A percentile compares a stretch with the other conserved stretches of the same genome.
Evolutionary conservation across 768 basidiomycete species (phyloP).

Genomic region (Psilocybe subaeruginosa): DNA sequence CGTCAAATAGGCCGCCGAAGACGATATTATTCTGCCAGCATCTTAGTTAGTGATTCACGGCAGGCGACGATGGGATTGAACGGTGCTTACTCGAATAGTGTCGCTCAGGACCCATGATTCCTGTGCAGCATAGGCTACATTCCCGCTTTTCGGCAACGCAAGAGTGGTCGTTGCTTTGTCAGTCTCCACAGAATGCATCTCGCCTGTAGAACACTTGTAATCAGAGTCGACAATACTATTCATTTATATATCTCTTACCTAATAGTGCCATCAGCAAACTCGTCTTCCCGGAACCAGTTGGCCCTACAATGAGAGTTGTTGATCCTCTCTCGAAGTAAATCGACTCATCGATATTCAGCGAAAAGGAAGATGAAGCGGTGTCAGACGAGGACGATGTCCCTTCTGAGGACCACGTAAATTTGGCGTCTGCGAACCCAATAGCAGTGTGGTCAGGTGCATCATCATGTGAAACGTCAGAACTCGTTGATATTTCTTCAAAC

Average conservation of each 20-base stretch:
- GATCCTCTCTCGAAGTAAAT: constrained; percentile 52
- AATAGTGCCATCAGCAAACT: constrained; percentile 66
- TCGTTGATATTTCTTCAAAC: constrained; percentile 34
- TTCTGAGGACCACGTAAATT: constrained; percentile 55
- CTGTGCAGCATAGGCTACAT: constrained; percentile 78
- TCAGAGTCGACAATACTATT: background rate
- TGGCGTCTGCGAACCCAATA: constrained; percentile 55
- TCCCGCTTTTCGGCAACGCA: constrained; percentile 63
- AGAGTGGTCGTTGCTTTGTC: constrained; percentile 55
- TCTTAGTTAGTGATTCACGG: no score
- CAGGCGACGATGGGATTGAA: background rate
- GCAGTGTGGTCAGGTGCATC: constrained; percentile 16
- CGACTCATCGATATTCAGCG: constrained; percentile 52
- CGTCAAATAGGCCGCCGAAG: constrained; percentile 75
- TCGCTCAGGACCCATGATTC: constrained; percentile 84
- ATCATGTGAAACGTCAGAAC: constrained; percentile 22
- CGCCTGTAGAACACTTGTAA: constrained; percentile 33
- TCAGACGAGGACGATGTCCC: constrained; percentile 28
- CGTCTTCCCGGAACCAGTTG: constrained; percentile 64
- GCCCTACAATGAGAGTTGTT: constrained; percentile 60
- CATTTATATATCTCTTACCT: constrained; percentile 28
- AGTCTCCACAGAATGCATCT: constrained; percentile 63
- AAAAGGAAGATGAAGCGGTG: constrained; percentile 52
- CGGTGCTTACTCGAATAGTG: constrained; percentile 54
- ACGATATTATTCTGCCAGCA: constrained; percentile 64